Conservation (phyloP, 148 eudicot species). For the Talinum fruticosum region DNA sequence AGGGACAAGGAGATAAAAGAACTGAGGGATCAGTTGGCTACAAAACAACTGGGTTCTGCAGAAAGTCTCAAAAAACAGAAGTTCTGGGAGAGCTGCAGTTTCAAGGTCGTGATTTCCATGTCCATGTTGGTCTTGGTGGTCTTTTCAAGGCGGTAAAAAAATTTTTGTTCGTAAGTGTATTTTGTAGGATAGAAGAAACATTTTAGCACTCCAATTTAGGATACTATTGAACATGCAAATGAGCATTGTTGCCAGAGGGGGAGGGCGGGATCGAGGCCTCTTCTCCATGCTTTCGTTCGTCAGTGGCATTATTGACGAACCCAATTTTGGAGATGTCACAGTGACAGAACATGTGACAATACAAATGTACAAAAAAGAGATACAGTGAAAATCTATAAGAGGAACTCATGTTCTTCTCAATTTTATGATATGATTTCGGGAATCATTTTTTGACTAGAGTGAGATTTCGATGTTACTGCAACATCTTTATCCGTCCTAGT, state of each 20-base stretch:
- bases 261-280: conserved; percentile 14
- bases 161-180: conserved; percentile 16
- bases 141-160: conserved; percentile 68
- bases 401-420: neutral
- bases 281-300: neutral
- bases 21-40: conserved; percentile 65
- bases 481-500: too few species aligned
- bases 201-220: conserved; percentile 16
- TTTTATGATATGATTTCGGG: too few species aligned
- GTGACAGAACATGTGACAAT: conserved; percentile 6
- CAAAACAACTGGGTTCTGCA: conserved; percentile 26
- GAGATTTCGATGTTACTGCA: too few species aligned
- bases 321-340: conserved; percentile 1
- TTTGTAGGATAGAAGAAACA: conserved; percentile 20
- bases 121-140: conserved; percentile 77
- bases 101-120: conserved; percentile 75
- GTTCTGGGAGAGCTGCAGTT: conserved; percentile 73
- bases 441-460: too few species aligned
- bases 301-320: neutral
- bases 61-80: conserved; percentile 37
- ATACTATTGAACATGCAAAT: neutral
- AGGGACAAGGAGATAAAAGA: conserved; percentile 77
- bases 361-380: conserved; percentile 16
- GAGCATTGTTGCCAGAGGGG: neutral
- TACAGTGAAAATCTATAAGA: neutral